phyloP scores from a whole-genome alignment of 805 yeast genomes.

The Kuraishia hungarica region DNA sequence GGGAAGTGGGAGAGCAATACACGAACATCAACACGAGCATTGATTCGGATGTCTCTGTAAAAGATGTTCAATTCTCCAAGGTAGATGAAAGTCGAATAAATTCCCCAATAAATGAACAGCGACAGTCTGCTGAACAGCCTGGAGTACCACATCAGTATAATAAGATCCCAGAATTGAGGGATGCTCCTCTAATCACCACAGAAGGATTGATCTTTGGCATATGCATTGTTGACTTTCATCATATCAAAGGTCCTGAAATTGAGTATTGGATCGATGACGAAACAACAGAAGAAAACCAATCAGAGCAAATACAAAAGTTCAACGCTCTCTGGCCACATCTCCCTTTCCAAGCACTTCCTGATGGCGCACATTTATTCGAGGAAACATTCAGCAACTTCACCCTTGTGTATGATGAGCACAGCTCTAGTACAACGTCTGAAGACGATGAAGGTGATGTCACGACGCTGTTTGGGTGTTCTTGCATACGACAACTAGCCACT shows the following conservation, averaged over 20 bases:
- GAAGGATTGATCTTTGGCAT: conserved; percentile 57
- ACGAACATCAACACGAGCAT: background rate
- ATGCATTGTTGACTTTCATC: conserved; percentile 90
- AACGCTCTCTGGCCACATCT: conserved; percentile 67
- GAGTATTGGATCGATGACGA: conserved; percentile 72
- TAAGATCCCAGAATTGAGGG: background rate
- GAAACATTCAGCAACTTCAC: conserved; percentile 92
- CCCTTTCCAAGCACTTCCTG: conserved; percentile 94
- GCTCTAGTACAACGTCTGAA: conserved; percentile 7
- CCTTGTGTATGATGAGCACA: conserved; percentile 52
- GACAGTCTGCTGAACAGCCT: background rate
- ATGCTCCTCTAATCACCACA: background rate
- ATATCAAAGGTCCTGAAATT: conserved; percentile 85
- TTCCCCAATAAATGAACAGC: background rate
- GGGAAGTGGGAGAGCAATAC: background rate
- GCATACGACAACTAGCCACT: conserved; percentile 75
- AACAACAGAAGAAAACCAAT: conserved; percentile 22
- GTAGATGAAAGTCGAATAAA: no score
- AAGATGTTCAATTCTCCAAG: background rate
- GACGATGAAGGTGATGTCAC: conserved; percentile 21
- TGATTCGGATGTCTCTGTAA: background rate
- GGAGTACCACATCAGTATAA: background rate
- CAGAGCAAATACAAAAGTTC: conserved; percentile 21
- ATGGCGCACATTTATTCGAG: conserved; percentile 89
- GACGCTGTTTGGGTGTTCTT: conserved; percentile 91